Conservation (phyloP, 768 basidiomycete genomes). For the Melanogaster broomeanus region DNA sequence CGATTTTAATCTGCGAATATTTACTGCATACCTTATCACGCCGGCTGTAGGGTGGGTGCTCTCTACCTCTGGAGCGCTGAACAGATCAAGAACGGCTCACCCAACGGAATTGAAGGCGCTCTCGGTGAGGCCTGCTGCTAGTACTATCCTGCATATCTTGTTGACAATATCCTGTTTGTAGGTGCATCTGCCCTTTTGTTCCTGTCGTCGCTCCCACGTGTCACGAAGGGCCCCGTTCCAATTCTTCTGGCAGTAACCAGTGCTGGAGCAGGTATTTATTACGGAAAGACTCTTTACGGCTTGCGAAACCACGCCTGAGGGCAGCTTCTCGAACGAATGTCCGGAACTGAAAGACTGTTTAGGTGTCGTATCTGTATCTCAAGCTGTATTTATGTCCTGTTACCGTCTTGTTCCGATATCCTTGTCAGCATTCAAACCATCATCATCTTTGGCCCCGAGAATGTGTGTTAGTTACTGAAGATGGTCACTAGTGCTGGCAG, state of each 20-base stretch:
- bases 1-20: neutral
- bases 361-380: neutral
- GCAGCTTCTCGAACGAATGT: neutral
- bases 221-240: slow-evolving; percentile 75
- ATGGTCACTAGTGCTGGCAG: no score
- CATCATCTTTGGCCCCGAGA: no score
- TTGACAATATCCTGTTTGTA: slow-evolving; percentile 25
- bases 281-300: slow-evolving; percentile 57
- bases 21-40: neutral
- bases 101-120: slow-evolving; percentile 77
- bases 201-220: slow-evolving; percentile 72
- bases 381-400: slow-evolving; percentile 11
- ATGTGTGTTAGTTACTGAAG: no score
- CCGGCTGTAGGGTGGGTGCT: slow-evolving; percentile 60
- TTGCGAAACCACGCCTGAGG: slow-evolving; percentile 24
- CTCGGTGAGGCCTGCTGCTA: slow-evolving; percentile 53
- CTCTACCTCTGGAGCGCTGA: slow-evolving; percentile 82
- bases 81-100: slow-evolving; percentile 67
- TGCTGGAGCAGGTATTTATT: slow-evolving; percentile 63
- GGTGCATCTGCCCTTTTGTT: slow-evolving; percentile 78
- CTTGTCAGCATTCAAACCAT: no score
- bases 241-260: slow-evolving; percentile 61
- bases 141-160: neutral
- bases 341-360: neutral
- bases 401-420: neutral